phyloP scores from a whole-genome alignment of 1,284 basidiomycete genomes.

The Tylopilus sp. region DNA sequence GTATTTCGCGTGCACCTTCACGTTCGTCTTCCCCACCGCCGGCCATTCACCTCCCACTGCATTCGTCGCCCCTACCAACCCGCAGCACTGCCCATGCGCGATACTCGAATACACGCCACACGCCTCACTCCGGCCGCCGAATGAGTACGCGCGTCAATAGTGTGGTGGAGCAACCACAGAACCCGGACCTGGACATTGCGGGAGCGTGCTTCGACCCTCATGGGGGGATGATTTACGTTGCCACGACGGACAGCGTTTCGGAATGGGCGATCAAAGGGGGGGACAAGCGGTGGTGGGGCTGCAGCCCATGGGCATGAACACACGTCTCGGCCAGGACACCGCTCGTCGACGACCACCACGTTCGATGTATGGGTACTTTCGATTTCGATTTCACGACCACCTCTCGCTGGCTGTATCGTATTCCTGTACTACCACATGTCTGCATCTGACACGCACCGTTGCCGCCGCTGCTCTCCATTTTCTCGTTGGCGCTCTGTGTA shows the following conservation, averaged over 20 bases:
- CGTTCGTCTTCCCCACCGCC: slow-evolving; percentile 44
- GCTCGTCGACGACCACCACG: not conserved
- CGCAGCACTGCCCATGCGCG: slow-evolving; percentile 17
- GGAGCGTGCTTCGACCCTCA: slow-evolving; percentile 72
- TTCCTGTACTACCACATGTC: slow-evolving; percentile 21
- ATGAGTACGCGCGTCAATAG: slow-evolving; percentile 12
- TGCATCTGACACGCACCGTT: slow-evolving; percentile 16
- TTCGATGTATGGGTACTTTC: slow-evolving; percentile 7
- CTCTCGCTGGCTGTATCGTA: slow-evolving; percentile 14
- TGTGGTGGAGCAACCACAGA: slow-evolving; percentile 14
- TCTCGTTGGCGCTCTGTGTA: not conserved
- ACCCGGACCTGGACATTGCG: slow-evolving; percentile 58
- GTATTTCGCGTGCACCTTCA: slow-evolving; percentile 44
- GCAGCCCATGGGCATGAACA: slow-evolving; percentile 32
- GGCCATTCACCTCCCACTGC: slow-evolving; percentile 27
- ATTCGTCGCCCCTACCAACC: slow-evolving; percentile 22
- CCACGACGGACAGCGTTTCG: slow-evolving; percentile 54
- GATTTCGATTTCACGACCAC: slow-evolving; percentile 8
- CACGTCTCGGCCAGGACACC: not conserved
- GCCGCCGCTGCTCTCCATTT: not conserved
- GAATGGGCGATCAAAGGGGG: slow-evolving; percentile 63
- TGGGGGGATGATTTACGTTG: slow-evolving; percentile 66
- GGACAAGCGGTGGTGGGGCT: slow-evolving; percentile 60
- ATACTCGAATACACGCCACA: slow-evolving; percentile 20
- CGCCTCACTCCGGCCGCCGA: slow-evolving; percentile 20